Conservation (phyloP, 2,329 filamentous ascomycete genomes). For the Neofusicoccum laricinum region DNA sequence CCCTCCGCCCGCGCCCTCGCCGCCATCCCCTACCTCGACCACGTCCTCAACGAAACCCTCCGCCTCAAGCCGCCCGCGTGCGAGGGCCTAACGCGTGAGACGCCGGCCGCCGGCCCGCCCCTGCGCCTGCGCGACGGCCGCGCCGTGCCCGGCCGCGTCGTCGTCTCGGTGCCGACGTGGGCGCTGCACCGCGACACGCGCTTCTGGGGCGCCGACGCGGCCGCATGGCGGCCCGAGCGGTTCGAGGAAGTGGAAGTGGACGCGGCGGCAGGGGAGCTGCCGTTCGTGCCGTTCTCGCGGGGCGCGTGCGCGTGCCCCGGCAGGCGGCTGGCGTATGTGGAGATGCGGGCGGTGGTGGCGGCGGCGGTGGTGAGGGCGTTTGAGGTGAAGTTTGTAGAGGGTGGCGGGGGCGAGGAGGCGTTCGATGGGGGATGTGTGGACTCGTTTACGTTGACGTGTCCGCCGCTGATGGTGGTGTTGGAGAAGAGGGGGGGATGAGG, state of each 20-base stretch:
- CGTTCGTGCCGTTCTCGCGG: constrained; percentile 13
- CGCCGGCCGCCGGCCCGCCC: constrained; percentile 38
- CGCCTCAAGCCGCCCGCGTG: constrained; percentile 43
- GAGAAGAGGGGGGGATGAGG: background rate
- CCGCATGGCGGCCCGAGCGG: background rate
- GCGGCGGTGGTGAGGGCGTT: constrained; percentile 22
- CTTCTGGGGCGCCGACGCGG: background rate
- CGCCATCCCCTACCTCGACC: constrained; percentile 34
- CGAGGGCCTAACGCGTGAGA: constrained; percentile 30
- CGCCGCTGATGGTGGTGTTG: constrained; percentile 27
- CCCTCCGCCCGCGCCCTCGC: constrained; percentile 26
- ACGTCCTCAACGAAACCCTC: constrained; percentile 42
- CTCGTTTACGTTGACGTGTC: constrained; percentile 23
- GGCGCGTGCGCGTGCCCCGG: constrained; percentile 17
- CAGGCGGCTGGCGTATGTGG: constrained; percentile 22
- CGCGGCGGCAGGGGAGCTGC: background rate
- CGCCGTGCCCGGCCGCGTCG: constrained; percentile 32
- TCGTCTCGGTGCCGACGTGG: constrained; percentile 22
- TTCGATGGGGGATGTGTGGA: constrained; percentile 18
- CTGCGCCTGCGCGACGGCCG: constrained; percentile 29
- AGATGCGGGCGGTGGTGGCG: constrained; percentile 21
- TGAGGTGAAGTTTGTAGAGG: constrained; percentile 21
- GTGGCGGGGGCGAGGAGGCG: constrained; percentile 20
- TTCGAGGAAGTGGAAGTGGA: background rate
- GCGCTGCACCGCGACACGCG: constrained; percentile 19